A percentile compares a stretch with the other conserved stretches of the same genome.
Conservation (phyloP, 257 asterid genomes). For the Echites panduratus region DNA sequence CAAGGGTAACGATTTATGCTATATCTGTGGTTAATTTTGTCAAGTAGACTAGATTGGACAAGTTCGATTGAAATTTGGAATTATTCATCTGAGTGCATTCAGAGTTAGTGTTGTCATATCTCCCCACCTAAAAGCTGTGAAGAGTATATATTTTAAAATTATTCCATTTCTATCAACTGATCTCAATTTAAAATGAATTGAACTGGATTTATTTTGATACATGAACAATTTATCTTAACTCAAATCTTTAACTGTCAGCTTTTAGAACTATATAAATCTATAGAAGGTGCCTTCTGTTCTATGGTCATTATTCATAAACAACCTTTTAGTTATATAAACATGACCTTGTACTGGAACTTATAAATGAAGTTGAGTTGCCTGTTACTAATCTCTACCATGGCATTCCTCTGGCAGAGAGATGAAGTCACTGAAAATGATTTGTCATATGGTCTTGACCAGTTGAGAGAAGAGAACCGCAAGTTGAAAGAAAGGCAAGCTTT, state of each 20-base stretch:
- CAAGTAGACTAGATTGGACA: background rate
- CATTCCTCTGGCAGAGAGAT: slow-evolving; percentile 34
- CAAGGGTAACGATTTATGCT: background rate
- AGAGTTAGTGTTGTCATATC: too few species aligned
- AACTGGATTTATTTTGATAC: too few species aligned
- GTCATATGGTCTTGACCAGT: slow-evolving; percentile 35
- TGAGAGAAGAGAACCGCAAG: slow-evolving; percentile 63
- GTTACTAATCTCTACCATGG: background rate
- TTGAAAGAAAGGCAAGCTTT: slow-evolving; percentile 57
- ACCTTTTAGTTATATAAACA: background rate
- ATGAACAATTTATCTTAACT: too few species aligned
- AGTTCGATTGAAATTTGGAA: background rate
- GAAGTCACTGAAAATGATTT: slow-evolving; percentile 20
- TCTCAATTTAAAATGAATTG: background rate
- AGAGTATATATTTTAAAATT: too few species aligned
- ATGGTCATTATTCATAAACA: background rate
- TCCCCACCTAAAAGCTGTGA: too few species aligned
- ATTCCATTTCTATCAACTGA: background rate
- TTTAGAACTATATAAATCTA: background rate
- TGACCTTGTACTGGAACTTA: background rate
- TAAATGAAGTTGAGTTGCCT: background rate
- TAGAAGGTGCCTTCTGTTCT: background rate
- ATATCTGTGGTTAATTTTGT: background rate
- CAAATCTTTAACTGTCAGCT: too few species aligned
- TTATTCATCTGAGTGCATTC: background rate